A percentile compares a stretch with the other conserved stretches of the same genome.
Conservation (phyloP, 2,329 filamentous ascomycete species). For the Penicillium vulpinum region DNA sequence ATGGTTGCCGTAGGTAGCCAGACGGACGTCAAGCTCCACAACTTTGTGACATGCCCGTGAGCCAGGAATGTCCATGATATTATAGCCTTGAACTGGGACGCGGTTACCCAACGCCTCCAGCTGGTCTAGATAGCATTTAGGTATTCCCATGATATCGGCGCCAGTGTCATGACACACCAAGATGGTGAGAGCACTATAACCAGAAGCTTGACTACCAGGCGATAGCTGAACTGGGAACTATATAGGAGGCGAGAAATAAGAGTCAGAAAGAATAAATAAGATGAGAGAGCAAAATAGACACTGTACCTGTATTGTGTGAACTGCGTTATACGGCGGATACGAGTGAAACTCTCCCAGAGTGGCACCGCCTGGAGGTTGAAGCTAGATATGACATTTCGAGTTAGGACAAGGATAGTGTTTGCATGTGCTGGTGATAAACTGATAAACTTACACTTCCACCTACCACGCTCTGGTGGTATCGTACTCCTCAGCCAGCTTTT, state of each 20-base stretch:
- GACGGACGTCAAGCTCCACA: not conserved
- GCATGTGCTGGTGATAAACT: not conserved
- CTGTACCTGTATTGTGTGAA: not conserved
- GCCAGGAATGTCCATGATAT: not conserved
- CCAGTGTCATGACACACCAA: slow-evolving; percentile 4
- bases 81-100: not conserved
- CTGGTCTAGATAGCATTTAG: not conserved
- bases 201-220: not conserved
- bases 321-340: not conserved
- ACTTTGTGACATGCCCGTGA: not conserved
- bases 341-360: not conserved
- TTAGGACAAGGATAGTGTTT: not conserved
- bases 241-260: not conserved
- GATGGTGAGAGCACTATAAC: not conserved
- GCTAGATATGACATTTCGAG: not conserved
- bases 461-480: slow-evolving; percentile 2
- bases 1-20: not conserved
- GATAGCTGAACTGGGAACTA: not conserved
- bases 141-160: slow-evolving; percentile 1
- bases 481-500: not conserved
- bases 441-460: slow-evolving; percentile 7
- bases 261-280: not conserved
- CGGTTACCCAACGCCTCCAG: not conserved
- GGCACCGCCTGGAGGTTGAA: not conserved
- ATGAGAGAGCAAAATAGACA: not conserved